These are phyloP conservation scores for Athelia sp. DNA, from an alignment of 1,284 basidiomycete species.

Conservation along the genomic window DNA sequence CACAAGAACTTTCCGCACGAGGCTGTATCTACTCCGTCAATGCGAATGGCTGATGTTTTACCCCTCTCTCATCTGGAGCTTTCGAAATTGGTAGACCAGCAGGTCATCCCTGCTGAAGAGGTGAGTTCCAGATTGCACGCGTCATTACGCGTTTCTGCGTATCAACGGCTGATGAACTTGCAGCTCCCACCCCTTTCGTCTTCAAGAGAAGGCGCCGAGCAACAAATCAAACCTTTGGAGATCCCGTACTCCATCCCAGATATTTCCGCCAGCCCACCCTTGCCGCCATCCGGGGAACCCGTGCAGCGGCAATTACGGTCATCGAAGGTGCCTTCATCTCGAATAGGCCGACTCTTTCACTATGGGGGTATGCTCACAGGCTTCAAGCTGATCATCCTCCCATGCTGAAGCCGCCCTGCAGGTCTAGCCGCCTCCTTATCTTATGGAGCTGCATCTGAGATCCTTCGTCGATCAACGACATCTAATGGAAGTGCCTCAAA, in stretches of 20 bases:
- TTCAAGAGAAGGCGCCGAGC: no score
- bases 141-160: no score
- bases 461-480: constrained; percentile 41
- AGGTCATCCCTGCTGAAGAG: no score
- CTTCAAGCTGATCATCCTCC: background rate
- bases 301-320: constrained; percentile 52
- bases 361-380: constrained; percentile 68
- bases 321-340: constrained; percentile 84
- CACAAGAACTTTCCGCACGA: no score
- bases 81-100: background rate
- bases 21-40: no score
- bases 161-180: no score
- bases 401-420: constrained; percentile 18
- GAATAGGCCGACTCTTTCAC: constrained; percentile 84
- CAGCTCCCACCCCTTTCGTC: no score
- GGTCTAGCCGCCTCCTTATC: constrained; percentile 70
- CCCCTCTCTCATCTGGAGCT: no score
- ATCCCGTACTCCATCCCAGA: constrained; percentile 3
- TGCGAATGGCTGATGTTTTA: no score
- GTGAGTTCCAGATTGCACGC: no score
- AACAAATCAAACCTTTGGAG: background rate
- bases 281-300: no score
- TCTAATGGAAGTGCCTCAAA: constrained; percentile 19
- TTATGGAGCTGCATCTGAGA: constrained; percentile 65
- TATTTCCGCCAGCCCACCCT: background rate